phyloP scores from a whole-genome alignment of 2,329 filamentous ascomycete genomes.

The Neofusicoccum kwambonambiense region DNA sequence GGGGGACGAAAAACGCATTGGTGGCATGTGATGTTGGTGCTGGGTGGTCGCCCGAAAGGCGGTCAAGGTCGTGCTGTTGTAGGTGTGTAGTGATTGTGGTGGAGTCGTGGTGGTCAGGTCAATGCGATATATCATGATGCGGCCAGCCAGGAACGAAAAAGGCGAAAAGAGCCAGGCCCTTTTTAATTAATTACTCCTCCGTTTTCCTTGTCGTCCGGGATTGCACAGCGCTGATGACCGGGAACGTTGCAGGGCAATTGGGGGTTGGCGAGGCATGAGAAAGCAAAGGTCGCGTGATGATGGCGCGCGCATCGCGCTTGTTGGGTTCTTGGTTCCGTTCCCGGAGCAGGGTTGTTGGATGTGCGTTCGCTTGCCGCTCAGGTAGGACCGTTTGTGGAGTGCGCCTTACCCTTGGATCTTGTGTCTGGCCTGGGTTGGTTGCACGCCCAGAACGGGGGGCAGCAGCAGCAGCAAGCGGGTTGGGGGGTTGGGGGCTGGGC shows the following conservation, averaged over 20 bases:
- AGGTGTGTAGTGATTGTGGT: neutral
- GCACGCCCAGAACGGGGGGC: too few species aligned
- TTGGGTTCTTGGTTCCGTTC: neutral
- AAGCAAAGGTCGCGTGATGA: constrained; percentile 2
- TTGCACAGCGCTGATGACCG: neutral
- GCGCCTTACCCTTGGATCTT: neutral
- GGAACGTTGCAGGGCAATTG: neutral
- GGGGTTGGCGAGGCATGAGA: neutral
- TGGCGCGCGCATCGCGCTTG: constrained; percentile 5
- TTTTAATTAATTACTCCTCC: neutral
- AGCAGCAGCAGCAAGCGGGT: neutral
- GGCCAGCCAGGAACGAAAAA: neutral
- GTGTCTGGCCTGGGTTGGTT: neutral
- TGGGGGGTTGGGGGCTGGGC: neutral
- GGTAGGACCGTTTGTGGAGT: constrained; percentile 7
- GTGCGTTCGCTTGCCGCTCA: neutral
- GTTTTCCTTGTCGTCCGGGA: neutral
- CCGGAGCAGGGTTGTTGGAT: constrained; percentile 2
- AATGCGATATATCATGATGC: neutral
- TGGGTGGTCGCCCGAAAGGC: neutral
- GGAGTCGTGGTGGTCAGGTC: neutral
- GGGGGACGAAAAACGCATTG: too few species aligned
- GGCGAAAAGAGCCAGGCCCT: neutral
- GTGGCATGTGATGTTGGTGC: neutral
- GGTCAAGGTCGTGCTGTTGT: neutral